These are phyloP conservation scores for Spencermartinsiella europaea DNA, from an alignment of 805 yeast species.

Conservation along the genomic window DNA sequence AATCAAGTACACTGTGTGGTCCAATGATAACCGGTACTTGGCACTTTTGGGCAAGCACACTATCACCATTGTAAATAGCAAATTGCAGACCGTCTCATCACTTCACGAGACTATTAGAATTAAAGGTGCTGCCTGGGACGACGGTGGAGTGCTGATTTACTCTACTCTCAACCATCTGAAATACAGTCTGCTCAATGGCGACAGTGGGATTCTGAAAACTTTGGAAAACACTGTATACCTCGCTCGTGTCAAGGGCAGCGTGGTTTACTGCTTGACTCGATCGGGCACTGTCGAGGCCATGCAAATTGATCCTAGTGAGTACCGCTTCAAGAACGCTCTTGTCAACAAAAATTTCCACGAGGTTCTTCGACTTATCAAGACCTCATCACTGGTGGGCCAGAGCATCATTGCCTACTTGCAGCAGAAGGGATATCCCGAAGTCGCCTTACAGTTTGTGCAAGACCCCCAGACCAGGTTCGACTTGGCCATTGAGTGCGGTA, in stretches of 20 bases:
- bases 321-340: conserved; percentile 89
- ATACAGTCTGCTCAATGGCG: conserved; percentile 90
- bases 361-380: conserved; percentile 81
- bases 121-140: conserved; percentile 98
- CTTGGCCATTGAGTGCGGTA: conserved; percentile 89
- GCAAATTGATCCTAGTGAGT: conserved; percentile 91
- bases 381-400: conserved; percentile 92
- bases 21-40: conserved; percentile 76
- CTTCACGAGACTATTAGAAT: conserved; percentile 96
- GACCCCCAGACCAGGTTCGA: conserved; percentile 96
- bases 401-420: conserved; percentile 92
- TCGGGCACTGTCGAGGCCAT: conserved; percentile 76
- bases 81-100: conserved; percentile 69
- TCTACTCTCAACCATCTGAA: conserved; percentile 95
- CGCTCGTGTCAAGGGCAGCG: conserved; percentile 60
- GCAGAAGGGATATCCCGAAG: conserved; percentile 93
- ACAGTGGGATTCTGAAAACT: conserved; percentile 89
- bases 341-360: conserved; percentile 87
- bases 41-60: conserved; percentile 91
- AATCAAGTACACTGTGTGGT: conserved; percentile 87
- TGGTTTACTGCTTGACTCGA: conserved; percentile 78
- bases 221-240: conserved; percentile 83
- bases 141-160: conserved; percentile 81
- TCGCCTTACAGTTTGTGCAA: conserved; percentile 93
- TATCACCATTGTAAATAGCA: conserved; percentile 78